phyloP scores from a whole-genome alignment of 2,329 filamentous ascomycete genomes.

The Phyllosticta paracitricarpa region DNA sequence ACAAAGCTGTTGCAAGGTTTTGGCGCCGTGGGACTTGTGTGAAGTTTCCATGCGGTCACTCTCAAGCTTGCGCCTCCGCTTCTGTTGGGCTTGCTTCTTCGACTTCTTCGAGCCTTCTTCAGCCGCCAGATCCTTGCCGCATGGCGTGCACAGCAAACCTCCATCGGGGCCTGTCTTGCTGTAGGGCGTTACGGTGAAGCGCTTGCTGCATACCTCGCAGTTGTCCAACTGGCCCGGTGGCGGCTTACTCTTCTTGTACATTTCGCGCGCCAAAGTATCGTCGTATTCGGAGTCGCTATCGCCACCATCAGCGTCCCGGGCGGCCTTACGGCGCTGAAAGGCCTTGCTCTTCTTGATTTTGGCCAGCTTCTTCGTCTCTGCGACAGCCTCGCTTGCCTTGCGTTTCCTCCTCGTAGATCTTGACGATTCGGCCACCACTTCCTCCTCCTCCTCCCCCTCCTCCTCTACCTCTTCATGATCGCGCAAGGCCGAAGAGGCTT shows the following conservation, averaged over 20 bases:
- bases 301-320: conserved; percentile 34
- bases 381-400: conserved; percentile 19
- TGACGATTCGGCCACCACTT: background rate
- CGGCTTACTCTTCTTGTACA: conserved; percentile 48
- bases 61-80: conserved; percentile 64
- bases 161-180: conserved; percentile 73
- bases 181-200: conserved; percentile 89
- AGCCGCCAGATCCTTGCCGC: conserved; percentile 63
- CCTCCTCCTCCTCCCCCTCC: conserved; percentile 43
- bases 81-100: conserved; percentile 47
- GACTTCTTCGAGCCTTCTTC: conserved; percentile 53
- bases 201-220: conserved; percentile 73
- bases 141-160: conserved; percentile 74
- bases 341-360: conserved; percentile 41
- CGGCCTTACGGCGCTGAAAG: conserved; percentile 35
- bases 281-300: conserved; percentile 38
- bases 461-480: conserved; percentile 31
- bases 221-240: conserved; percentile 81
- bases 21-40: conserved; percentile 50
- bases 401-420: conserved; percentile 30
- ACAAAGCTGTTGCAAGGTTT: conserved; percentile 56
- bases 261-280: conserved; percentile 37
- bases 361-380: conserved; percentile 17
- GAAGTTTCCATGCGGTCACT: conserved; percentile 77
- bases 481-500: background rate